phyloP scores from a whole-genome alignment of 805 yeast genomes.

The Metschnikowia baotianmanensis region DNA sequence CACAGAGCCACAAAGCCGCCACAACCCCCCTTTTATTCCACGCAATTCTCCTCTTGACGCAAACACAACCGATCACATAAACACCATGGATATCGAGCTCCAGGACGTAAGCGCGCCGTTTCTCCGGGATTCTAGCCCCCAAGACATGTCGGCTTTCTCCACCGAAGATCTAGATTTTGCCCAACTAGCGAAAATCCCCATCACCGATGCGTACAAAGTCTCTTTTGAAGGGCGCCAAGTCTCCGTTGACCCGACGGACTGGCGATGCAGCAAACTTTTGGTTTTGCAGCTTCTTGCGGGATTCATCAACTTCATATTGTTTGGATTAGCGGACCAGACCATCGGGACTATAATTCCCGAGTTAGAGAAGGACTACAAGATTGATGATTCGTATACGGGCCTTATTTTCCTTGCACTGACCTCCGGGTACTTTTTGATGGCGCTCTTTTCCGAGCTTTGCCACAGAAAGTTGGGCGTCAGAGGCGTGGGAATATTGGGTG shows the following conservation, averaged over 20 bases:
- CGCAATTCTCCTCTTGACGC: too few relatives aligned
- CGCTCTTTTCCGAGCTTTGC: conserved; percentile 43
- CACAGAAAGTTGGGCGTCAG: conserved; percentile 47
- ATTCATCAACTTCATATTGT: conserved; percentile 39
- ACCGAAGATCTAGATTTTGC: conserved; percentile 7
- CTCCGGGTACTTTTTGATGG: conserved; percentile 54
- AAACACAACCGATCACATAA: neutral
- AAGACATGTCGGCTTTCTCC: neutral
- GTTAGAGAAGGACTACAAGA: conserved; percentile 44
- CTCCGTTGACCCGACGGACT: conserved; percentile 38
- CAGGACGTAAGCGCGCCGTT: conserved; percentile 1
- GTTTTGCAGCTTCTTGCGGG: conserved; percentile 43
- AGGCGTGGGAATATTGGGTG: conserved; percentile 42
- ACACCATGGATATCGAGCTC: conserved; percentile 3
- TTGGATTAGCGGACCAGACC: conserved; percentile 61
- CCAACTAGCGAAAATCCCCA: conserved; percentile 11
- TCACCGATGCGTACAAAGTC: conserved; percentile 15
- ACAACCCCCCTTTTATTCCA: neutral
- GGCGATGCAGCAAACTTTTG: conserved; percentile 36
- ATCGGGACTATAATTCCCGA: conserved; percentile 59
- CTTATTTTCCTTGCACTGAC: conserved; percentile 51
- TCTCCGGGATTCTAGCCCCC: neutral
- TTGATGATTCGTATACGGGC: conserved; percentile 49
- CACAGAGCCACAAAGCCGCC: neutral
- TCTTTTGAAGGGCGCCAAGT: conserved; percentile 28